A percentile compares a stretch with the other conserved stretches of the same genome.
phyloP scores from a whole-genome alignment of 2,329 filamentous ascomycete genomes.

The Aspergillus sp. region DNA sequence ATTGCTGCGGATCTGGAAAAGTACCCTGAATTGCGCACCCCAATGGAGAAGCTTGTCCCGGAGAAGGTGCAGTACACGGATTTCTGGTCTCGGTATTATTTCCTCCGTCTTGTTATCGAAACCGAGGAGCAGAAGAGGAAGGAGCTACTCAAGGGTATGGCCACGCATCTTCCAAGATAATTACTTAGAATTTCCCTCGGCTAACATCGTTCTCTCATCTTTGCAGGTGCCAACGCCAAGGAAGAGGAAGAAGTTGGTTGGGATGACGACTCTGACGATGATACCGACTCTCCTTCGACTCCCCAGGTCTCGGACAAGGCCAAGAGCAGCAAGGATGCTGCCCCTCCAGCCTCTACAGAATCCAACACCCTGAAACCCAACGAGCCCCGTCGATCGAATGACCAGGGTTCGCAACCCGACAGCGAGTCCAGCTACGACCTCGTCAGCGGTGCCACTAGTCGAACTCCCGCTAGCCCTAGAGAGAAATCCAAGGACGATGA shows the following conservation, averaged over 20 bases:
- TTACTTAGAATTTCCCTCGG: neutral
- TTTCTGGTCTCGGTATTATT: conserved; percentile 97
- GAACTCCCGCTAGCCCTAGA: conserved; percentile 67
- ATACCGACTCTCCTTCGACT: conserved; percentile 44
- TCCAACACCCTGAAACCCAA: conserved; percentile 58
- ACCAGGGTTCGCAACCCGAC: conserved; percentile 85
- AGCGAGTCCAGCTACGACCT: conserved; percentile 97
- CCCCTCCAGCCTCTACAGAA: conserved; percentile 33
- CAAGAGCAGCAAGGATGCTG: conserved; percentile 21
- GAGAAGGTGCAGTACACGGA: conserved; percentile 82
- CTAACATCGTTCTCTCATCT: conserved; percentile 2
- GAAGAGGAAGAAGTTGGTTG: conserved; percentile 70
- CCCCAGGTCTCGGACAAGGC: conserved; percentile 43
- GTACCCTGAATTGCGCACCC: conserved; percentile 78
- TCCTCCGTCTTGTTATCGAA: conserved; percentile 87
- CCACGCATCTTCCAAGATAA: conserved; percentile 8
- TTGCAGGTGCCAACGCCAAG: conserved; percentile 49
- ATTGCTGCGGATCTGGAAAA: conserved; percentile 80
- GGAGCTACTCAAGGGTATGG: conserved; percentile 84
- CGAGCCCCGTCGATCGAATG: conserved; percentile 71
- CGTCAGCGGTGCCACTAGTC: conserved; percentile 77
- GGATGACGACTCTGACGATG: conserved; percentile 70
- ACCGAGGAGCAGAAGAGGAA: conserved; percentile 84
- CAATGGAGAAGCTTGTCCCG: conserved; percentile 96
- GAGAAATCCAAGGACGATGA: conserved; percentile 54